Base-by-base conservation (phyloP, 345 rosid species). In the Rhodomyrtus tomentosa region DNA sequence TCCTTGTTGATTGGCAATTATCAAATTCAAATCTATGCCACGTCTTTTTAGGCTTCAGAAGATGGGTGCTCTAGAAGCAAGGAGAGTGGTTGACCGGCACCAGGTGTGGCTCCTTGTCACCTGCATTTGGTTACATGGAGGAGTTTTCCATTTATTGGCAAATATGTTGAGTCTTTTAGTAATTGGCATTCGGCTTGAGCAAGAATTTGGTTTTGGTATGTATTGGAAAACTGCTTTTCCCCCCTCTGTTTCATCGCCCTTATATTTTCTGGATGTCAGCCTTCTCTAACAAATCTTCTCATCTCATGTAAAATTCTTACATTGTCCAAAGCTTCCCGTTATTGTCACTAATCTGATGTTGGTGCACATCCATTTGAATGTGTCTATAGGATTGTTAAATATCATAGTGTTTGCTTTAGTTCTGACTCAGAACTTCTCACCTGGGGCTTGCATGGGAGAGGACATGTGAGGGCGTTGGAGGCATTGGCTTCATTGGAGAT, bases 81-180 rank as follows among this genome's bases (percentile, higher is more conserved):
- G 25, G 29, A 93, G 83, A 90, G 98, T 96, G 83, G 93, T 95
- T 36, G 87, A 93, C 45, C 73, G 86, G 72, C 89, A 94, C 86
- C 92, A 93, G 83, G 98, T 95, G 81, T 96, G 99, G 98, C 96
- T 96, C 81, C 91, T 96, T 50, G 84, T 95, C 85, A 89, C 94
- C 85, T 95, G 98, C 89, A 94, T 92, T 49, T 96, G 98, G 99
- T 85, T 96, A 89, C 99, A 96, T 68, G 99, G 89, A 76, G 98
- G 99, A 79, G 92, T 95, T 90, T 91, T 95, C 84, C 99, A 96
- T 86, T 62, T 96, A 40, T 80, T 94, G 56, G 98, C 96, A 9
- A 96, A 96, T 82, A 96, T 96, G 99, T 87, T 95, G 90, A 88
- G 96, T 90, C 97, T 96, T 86, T 86, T 93, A 74, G 88, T 94